Conservation (phyloP, 768 basidiomycete genomes). For the Sporobolomyces pararoseus region DNA sequence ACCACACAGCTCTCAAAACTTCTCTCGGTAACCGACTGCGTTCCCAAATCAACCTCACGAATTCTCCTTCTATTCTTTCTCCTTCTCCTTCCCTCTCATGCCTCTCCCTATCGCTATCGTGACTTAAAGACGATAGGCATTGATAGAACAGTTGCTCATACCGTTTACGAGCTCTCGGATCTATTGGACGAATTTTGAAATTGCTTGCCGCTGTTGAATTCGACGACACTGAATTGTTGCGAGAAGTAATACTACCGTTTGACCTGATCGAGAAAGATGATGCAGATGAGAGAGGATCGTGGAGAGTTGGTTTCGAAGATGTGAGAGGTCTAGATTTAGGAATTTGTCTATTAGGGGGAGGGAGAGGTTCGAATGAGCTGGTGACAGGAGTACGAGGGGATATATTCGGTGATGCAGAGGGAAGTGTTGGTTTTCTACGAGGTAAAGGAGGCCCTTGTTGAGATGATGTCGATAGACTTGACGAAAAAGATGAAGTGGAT, state of each 20-base stretch:
- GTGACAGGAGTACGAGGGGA: not conserved
- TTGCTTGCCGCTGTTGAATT: not conserved
- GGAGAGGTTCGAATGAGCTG: not conserved
- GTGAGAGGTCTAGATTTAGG: not conserved
- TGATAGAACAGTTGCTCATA: slow-evolving; percentile 23
- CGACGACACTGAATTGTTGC: not conserved
- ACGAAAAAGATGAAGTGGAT: not conserved
- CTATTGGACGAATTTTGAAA: slow-evolving; percentile 7
- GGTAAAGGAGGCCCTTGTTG: no score
- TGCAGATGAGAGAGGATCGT: slow-evolving; percentile 10
- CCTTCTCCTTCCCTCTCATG: not conserved
- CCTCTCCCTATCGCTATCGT: not conserved
- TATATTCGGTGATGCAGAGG: not conserved
- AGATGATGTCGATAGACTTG: not conserved
- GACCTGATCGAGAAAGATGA: not conserved
- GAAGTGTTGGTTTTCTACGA: not conserved
- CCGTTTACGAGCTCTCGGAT: slow-evolving; percentile 18
- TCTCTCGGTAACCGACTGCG: slow-evolving; percentile 19
- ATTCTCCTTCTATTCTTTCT: slow-evolving; percentile 4
- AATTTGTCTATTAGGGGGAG: not conserved
- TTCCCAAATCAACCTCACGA: slow-evolving; percentile 24
- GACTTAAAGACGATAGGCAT: not conserved
- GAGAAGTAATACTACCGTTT: not conserved
- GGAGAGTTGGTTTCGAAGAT: not conserved
- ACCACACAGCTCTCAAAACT: slow-evolving; percentile 20